Base-by-base conservation (phyloP, 805 yeast species). In the Saturnispora silvae region DNA sequence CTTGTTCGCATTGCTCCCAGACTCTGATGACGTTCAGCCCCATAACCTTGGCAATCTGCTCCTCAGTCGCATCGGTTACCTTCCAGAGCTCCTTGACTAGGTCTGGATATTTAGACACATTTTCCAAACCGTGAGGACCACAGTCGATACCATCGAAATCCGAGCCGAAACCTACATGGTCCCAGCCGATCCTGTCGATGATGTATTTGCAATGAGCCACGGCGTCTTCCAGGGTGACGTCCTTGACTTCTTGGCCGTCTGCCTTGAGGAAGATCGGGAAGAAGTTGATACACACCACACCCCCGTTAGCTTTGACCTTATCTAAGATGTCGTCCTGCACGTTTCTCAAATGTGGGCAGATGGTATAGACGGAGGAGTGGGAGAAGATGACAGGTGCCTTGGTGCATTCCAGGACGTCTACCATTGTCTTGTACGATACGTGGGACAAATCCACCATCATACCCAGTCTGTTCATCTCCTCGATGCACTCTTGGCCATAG, bases 391-490 rank as follows among this genome's bases (percentile, higher is more conserved):
- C 72, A 2, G 77, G 77, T 1, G 73, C 60, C 35, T 57, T 44
- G 2, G 72, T 54, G 2, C 61, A 50, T 7, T 51, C 53, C 27
- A 70, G 45, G 4, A 59, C 61, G 44, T 70, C 73, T 4, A 54
- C 23, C 75, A 69, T 69, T 1, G 75, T 70, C 44, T 70, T 56
- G 33, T 64, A 50, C n/a, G 70, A 63, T 14, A 67, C 72, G 50
- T 70, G 77, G 17, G 70, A 61, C 16, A 70, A 51, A 46, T 70
- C 76, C 3, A 70, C 74, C 51, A 70, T 57, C 72, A 70, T 67
- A 1, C 76, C 75, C 5, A 70, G 40, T 40, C 76, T 56, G 46
- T 70, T 70, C 75, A 70, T 68, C 46, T 70, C 75, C 29, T 42
- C 45, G 20, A 70, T 49, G 44, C 70, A 64, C 16, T 57, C 57